Evolutionary conservation across 75 land plant species (phyloP).

Genomic region (Larix kaempferi): DNA sequence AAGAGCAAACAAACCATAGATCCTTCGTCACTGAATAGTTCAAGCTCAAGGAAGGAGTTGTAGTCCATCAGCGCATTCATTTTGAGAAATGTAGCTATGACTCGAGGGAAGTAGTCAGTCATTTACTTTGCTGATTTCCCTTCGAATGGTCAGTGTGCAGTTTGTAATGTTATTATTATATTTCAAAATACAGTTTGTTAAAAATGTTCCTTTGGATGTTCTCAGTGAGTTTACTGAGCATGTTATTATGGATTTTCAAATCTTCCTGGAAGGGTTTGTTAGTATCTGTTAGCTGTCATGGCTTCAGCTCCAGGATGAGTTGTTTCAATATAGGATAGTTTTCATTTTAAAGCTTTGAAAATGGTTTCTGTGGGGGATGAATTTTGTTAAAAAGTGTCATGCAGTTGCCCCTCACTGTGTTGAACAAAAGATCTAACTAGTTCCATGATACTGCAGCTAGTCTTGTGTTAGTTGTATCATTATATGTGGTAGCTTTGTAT

Average conservation of each 20-base stretch:
- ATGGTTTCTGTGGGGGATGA: neutral
- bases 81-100: neutral
- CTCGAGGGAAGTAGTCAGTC: neutral
- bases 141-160: neutral
- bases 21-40: neutral
- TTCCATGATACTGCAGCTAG: no score
- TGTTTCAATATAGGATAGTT: neutral
- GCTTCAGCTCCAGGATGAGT: neutral
- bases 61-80: neutral
- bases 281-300: neutral
- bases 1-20: constrained; percentile 47
- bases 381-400: neutral
- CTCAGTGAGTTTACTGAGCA: neutral
- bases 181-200: neutral
- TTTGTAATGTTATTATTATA: neutral
- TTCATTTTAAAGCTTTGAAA: constrained; percentile 3
- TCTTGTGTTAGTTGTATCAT: no score
- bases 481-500: no score
- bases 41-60: neutral
- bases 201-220: neutral
- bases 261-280: neutral
- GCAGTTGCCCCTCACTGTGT: no score
- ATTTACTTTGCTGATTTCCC: neutral
- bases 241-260: neutral
- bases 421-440: no score